Conservation (phyloP, 768 basidiomycete genomes). For the Boletus rubroflammeus region DNA sequence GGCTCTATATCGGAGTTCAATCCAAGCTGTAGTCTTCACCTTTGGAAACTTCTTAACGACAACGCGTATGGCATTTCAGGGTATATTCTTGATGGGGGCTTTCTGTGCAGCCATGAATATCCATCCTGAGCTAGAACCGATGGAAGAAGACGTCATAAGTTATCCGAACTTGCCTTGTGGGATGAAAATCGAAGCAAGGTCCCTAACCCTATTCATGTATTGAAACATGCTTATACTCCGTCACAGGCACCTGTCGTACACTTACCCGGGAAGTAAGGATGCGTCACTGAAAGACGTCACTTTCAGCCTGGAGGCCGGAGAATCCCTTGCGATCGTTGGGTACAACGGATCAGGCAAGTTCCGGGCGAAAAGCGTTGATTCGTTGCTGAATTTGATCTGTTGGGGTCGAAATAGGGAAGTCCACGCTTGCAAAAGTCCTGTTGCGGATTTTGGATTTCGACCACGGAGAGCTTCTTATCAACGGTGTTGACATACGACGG, state of each 20-base stretch:
- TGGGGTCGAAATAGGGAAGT: conserved; percentile 58
- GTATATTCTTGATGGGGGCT: conserved; percentile 82
- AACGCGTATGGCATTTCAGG: conserved; percentile 74
- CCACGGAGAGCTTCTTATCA: conserved; percentile 63
- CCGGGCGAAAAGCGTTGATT: conserved; percentile 11
- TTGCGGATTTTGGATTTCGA: conserved; percentile 78
- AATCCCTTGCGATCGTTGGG: conserved; percentile 82
- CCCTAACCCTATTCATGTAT: conserved; percentile 19
- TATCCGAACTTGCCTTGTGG: conserved; percentile 53
- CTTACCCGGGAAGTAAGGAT: conserved; percentile 71
- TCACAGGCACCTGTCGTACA: conserved; percentile 61
- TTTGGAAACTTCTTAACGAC: conserved; percentile 60
- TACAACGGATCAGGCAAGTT: conserved; percentile 74
- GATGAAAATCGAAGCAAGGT: conserved; percentile 71
- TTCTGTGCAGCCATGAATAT: conserved; percentile 76
- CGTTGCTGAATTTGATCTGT: conserved; percentile 6
- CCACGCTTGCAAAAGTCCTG: conserved; percentile 79
- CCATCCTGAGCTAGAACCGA: conserved; percentile 64
- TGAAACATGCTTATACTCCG: conserved; percentile 9
- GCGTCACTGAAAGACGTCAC: conserved; percentile 68
- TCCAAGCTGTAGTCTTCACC: conserved; percentile 68
- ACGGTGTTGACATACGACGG: conserved; percentile 63
- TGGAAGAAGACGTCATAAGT: conserved; percentile 44
- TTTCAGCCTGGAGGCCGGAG: conserved; percentile 68
- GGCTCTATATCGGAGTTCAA: conserved; percentile 74